Base-by-base conservation (phyloP, 1,139 yeast species). In the Zygosaccharomyces pseudobailii region DNA sequence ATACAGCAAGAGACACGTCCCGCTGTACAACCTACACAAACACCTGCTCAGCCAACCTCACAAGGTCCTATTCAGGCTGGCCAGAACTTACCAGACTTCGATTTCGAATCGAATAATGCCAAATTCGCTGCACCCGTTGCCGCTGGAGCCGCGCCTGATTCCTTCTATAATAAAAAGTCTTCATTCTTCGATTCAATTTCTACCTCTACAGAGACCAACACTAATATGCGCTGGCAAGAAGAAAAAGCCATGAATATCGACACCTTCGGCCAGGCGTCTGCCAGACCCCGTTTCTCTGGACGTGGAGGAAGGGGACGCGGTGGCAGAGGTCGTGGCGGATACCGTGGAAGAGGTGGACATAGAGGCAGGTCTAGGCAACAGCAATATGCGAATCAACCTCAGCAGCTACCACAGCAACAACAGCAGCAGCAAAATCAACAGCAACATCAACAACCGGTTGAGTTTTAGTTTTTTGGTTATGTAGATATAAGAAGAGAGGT, bases 121-220 rank as follows among this genome's bases (percentile, higher is more conserved):
- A 83, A 79, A 55, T 74, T 78, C 55, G 57, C 67, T 25, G 47
- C 43, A 22, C 39, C 27, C 24, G 45, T 30, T 17, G 43, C 35
- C n/a, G 45, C 45, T n/a, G 53, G 49, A 9, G 52, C 49, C 13
- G 32, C 44, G 19, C 46, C 49, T 2, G 66, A 55, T 34, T 49
- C 69, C 34, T 77, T 74, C 37, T 87, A 87, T 66, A 76, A 84
- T 65, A 84, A 80, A 61, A 77, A 76, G 57, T 77, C 87, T 9
- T 87, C 95, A 1, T 88, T 88, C 65, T 88, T 88, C 58, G 96
- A 88, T 67, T 79, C 78, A 49, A 77, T 88, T 53, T 84, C 94
- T 7, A 80, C 87, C 6, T 70, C 78, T 6, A 68, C 76, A 10
- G 68, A 70, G 57, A 65, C 59, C 46, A 70, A 58, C 39, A 59